Evolutionary conservation across 305 asterid species (phyloP).

Genomic region (Solanum aculeatissimum): DNA sequence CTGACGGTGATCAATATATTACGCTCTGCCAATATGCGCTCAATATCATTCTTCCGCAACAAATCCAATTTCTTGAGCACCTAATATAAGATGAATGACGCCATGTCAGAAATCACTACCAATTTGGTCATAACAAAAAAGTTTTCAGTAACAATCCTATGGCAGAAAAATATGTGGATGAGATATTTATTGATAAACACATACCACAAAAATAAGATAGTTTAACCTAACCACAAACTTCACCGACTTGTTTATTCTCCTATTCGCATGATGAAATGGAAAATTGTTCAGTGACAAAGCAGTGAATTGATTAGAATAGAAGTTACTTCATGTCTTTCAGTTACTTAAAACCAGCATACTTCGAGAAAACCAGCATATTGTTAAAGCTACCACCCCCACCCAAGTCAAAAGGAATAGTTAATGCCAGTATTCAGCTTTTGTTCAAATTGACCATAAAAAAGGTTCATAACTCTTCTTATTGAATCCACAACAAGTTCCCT

Average conservation of each 20-base stretch:
- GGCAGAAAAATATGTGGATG: not conserved
- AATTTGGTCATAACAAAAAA: not conserved
- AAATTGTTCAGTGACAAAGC: not conserved
- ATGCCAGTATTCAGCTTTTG: not conserved
- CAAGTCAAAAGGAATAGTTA: not conserved
- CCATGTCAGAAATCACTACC: not conserved
- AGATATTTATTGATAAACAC: not conserved
- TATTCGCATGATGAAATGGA: not conserved
- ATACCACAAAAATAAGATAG: not conserved
- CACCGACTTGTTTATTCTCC: not conserved
- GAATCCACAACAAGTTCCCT: not conserved
- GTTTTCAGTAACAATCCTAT: not conserved
- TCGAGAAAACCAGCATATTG: not conserved
- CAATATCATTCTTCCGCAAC: conserved; percentile 91
- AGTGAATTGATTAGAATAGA: not conserved
- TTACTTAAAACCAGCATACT: not conserved
- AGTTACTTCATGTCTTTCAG: not conserved
- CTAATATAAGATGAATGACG: conserved; percentile 27
- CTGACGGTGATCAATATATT: conserved; percentile 90
- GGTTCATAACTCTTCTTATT: not conserved
- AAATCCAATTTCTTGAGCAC: conserved; percentile 88
- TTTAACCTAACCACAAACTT: not conserved
- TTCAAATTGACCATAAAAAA: not conserved
- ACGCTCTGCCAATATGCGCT: conserved; percentile 93
- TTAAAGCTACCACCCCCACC: not conserved